These are phyloP conservation scores for Cephalotrichum gorgonifer DNA, from an alignment of 2,329 filamentous ascomycete species.

Conservation along the genomic window DNA sequence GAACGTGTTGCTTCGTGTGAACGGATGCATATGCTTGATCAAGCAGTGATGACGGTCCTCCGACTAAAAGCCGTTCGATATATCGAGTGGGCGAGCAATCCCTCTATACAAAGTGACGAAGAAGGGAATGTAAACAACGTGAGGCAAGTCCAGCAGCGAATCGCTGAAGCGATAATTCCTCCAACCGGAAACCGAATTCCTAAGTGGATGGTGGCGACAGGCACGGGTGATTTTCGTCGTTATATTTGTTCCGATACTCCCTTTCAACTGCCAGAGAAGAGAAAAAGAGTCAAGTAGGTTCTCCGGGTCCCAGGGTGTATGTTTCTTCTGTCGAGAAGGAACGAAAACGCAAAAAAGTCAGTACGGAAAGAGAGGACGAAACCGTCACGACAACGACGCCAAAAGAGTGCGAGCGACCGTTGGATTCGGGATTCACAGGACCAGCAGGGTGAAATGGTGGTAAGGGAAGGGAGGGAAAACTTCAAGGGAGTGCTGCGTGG, in stretches of 20 bases:
- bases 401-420: slow-evolving; percentile 4
- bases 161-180: too few relatives aligned
- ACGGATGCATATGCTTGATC: background rate
- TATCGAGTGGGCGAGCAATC: background rate
- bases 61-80: background rate
- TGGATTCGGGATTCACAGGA: background rate
- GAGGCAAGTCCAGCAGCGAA: too few relatives aligned
- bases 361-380: slow-evolving; percentile 3
- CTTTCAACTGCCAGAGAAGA: too few relatives aligned
- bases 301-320: background rate
- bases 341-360: background rate
- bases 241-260: background rate
- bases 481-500: background rate
- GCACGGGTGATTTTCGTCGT: background rate
- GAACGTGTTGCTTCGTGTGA: background rate
- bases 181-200: too few relatives aligned
- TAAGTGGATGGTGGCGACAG: too few relatives aligned
- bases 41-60: background rate
- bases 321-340: background rate
- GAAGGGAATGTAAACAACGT: too few relatives aligned
- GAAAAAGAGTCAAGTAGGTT: background rate
- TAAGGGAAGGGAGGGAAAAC: background rate
- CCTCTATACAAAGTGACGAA: too few relatives aligned
- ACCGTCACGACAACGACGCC: slow-evolving; percentile 1
- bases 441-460: background rate